These are phyloP conservation scores for Solanum sparsipilum DNA, from an alignment of 257 asterid genomes.

Conservation along the genomic window DNA sequence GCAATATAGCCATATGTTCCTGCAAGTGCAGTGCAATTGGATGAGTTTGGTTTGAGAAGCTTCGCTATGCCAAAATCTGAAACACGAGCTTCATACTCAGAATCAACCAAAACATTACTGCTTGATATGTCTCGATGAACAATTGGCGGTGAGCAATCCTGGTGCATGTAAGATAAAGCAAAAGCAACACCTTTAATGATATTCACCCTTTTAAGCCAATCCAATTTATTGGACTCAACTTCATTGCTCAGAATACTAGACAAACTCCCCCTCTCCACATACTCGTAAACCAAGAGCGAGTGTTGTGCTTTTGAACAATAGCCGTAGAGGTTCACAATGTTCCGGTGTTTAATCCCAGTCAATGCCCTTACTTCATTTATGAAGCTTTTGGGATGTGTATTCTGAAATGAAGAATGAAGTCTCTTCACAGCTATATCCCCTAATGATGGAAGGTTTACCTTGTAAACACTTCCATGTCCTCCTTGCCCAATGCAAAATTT, in stretches of 20 bases:
- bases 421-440: neutral
- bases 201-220: neutral
- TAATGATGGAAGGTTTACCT: neutral
- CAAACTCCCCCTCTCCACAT: neutral
- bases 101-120: neutral
- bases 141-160: neutral
- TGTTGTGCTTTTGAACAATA: neutral
- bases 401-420: neutral
- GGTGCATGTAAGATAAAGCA: neutral
- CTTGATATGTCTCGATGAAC: neutral
- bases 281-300: constrained; percentile 3
- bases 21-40: neutral
- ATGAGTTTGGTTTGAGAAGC: neutral
- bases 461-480: neutral
- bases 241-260: neutral
- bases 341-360: neutral
- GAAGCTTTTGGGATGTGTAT: neutral
- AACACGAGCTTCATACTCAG: neutral
- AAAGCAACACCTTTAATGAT: neutral
- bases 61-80: neutral
- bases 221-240: neutral
- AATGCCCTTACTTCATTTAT: neutral
- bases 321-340: neutral
- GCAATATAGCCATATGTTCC: neutral
- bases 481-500: neutral